A percentile compares a stretch with the other conserved stretches of the same genome.
phyloP scores from a whole-genome alignment of 2,329 filamentous ascomycete genomes.

The Aureobasidium sp. region DNA sequence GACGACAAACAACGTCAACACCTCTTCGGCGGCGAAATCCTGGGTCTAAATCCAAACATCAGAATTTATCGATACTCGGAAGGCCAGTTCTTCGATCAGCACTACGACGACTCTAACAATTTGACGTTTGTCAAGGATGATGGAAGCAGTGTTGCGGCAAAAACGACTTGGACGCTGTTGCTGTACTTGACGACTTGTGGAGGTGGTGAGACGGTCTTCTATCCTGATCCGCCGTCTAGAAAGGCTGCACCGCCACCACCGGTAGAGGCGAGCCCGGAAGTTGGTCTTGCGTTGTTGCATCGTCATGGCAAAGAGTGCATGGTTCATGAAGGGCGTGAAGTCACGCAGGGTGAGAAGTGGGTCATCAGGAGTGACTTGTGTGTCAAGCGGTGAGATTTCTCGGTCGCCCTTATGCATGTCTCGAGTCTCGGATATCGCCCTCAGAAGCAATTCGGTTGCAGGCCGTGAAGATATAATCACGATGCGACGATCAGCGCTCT shows the following conservation, averaged over 20 bases:
- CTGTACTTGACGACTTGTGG: slow-evolving; percentile 79
- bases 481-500: background rate
- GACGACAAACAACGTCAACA: slow-evolving; percentile 28
- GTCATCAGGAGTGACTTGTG: slow-evolving; percentile 79
- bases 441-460: background rate
- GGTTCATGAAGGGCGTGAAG: slow-evolving; percentile 78
- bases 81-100: slow-evolving; percentile 86
- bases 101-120: slow-evolving; percentile 85
- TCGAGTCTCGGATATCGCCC: background rate
- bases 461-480: background rate
- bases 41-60: slow-evolving; percentile 86
- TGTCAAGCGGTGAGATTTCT: slow-evolving; percentile 43
- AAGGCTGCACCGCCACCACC: slow-evolving; percentile 46
- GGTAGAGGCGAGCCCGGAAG: slow-evolving; percentile 66
- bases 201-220: slow-evolving; percentile 89
- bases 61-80: slow-evolving; percentile 79
- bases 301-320: slow-evolving; percentile 85
- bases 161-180: slow-evolving; percentile 85
- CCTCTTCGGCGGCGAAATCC: slow-evolving; percentile 69
- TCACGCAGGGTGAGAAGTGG: slow-evolving; percentile 80
- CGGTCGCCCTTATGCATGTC: background rate
- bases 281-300: slow-evolving; percentile 80
- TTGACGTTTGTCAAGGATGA: slow-evolving; percentile 50
- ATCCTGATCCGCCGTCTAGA: slow-evolving; percentile 53
- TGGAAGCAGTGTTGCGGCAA: slow-evolving; percentile 45